Evolutionary conservation across 192 early-diverging fungal species (phyloP), one percentile per base, ranked within the genome.

Genomic region (Phlyctochytrium arcticum): DNA sequence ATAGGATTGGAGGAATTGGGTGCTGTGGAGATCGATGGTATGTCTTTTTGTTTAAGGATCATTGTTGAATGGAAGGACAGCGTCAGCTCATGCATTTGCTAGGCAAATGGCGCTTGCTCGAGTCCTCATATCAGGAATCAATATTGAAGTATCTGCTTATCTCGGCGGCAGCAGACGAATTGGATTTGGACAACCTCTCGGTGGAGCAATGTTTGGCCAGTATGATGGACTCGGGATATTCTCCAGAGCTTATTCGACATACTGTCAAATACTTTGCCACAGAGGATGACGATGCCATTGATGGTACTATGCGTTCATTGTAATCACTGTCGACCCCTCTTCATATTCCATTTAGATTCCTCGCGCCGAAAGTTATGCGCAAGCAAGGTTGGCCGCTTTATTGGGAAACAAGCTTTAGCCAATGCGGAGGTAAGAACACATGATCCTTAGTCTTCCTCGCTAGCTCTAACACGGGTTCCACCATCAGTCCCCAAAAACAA

Each of bases 391-490:
- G 57, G 58, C 12, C 33, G 70, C 6, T 62, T 67, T 24, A 69
- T 66, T 60, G 76, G 76, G 24, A 54, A 74, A 62, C 62, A 67
- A 57, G n/a, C 72, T 15, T 49, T 78, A 27, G 49, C 65, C 36
- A 48, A 48, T 7, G 36, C 65, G 23, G 51, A 70, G 48, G 73
- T 75, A 42, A 54, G 27, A 29, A 34, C 2, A 23, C 24, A n/a
- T n/a, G n/a, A n/a, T 51, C 32, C 24, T 3, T n/a, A 51, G 19
- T 35, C 29, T 44, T 36, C 17, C 10, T 46, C n/a, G n/a, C n/a
- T n/a, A n/a, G n/a, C n/a, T n/a, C n/a, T n/a, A n/a, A n/a, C 30
- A 15, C 23, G 8, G 24, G 26, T 50, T 27, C 12, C 47, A n/a
- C n/a, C n/a, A n/a, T n/a, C 27, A 58, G 51, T 21, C 50, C 5